A percentile compares a stretch with the other conserved stretches of the same genome.
Evolutionary conservation across 2,329 filamentous ascomycete species (phyloP).

Genomic region (Paraphoma chrysanthemicola): DNA sequence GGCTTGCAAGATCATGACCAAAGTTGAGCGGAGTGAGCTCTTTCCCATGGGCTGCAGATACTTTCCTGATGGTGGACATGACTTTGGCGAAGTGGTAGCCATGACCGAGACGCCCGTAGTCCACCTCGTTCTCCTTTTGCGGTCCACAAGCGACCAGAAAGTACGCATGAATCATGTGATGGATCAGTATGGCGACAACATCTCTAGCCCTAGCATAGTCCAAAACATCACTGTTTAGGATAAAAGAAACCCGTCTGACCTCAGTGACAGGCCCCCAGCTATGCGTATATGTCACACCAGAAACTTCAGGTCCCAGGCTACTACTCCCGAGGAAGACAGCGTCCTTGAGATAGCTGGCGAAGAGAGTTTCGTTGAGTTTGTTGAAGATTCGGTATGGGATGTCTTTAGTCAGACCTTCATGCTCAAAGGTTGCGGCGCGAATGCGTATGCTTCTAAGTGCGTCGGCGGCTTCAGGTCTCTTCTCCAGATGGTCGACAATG

Average conservation of each 20-base stretch:
- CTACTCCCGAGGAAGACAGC: conserved; percentile 46
- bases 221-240: conserved; percentile 35
- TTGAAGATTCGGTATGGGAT: conserved; percentile 47
- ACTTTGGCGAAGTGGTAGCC: conserved; percentile 51
- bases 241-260: conserved; percentile 46
- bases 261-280: conserved; percentile 29
- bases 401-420: conserved; percentile 21
- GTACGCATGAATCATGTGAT: conserved; percentile 57
- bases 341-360: conserved; percentile 46
- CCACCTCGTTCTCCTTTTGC: conserved; percentile 37
- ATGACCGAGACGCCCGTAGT: conserved; percentile 47
- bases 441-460: conserved; percentile 24
- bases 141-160: conserved; percentile 52
- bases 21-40: conserved; percentile 44
- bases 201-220: conserved; percentile 37
- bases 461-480: conserved; percentile 22
- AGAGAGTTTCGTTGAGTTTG: conserved; percentile 45
- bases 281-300: conserved; percentile 47
- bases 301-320: conserved; percentile 29
- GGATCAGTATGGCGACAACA: conserved; percentile 48
- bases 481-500: conserved; percentile 41
- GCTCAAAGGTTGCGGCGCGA: conserved; percentile 15
- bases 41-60: conserved; percentile 31
- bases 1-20: conserved; percentile 24
- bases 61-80: conserved; percentile 45